phyloP scores from a whole-genome alignment of 176 grass and related monocot species.

The Musa acuminata region DNA sequence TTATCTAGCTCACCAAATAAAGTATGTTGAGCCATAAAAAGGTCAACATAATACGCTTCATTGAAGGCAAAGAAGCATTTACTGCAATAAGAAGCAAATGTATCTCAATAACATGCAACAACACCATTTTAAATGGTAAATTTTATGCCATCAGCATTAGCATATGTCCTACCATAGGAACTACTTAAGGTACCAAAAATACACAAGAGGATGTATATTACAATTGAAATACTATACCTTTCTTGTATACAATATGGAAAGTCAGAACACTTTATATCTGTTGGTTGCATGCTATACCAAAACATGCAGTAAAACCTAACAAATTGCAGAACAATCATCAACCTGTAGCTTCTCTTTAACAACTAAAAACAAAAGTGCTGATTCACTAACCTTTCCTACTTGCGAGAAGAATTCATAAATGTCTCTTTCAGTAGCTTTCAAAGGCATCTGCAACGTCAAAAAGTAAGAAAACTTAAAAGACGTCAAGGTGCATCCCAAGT shows the following conservation, averaged over 20 bases:
- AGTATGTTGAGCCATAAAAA: constrained; percentile 11
- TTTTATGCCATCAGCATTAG: background rate
- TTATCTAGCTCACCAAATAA: constrained; percentile 15
- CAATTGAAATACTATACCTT: constrained; percentile 18
- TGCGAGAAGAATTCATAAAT: constrained; percentile 16
- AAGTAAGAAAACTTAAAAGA: background rate
- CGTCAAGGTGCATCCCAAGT: background rate
- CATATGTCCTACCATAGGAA: background rate
- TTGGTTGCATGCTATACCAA: constrained; percentile 22
- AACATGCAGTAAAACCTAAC: constrained; percentile 25
- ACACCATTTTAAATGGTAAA: background rate
- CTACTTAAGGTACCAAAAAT: background rate
- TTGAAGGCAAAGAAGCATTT: constrained; percentile 6
- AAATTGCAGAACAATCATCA: constrained; percentile 18
- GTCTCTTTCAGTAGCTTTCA: constrained; percentile 16
- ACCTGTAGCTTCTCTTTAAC: constrained; percentile 5
- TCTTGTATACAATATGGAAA: constrained; percentile 21
- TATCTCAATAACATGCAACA: constrained; percentile 2
- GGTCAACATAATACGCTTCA: background rate
- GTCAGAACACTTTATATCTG: constrained; percentile 22
- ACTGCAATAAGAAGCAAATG: constrained; percentile 10
- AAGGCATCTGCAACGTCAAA: constrained; percentile 5
- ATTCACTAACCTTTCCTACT: constrained; percentile 17
- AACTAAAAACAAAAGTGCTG: constrained; percentile 1
- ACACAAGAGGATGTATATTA: background rate